Conservation (phyloP, 2,329 filamentous ascomycete genomes). For the Botrytis byssoidea region DNA sequence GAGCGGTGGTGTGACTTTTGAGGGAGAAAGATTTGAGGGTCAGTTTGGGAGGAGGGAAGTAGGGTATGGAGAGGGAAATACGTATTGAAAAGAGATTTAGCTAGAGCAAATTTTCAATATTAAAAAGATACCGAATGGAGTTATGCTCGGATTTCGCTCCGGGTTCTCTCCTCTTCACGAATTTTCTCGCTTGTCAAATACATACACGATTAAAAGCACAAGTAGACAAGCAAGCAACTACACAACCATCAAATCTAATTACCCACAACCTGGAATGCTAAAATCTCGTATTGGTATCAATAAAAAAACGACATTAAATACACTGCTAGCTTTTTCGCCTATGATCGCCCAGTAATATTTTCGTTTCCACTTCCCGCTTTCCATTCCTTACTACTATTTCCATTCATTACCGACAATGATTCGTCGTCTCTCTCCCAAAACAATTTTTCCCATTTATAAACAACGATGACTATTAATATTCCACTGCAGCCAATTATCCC, state of each 20-base stretch:
- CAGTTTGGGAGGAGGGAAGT: no score
- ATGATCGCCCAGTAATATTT: no score
- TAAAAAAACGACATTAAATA: not conserved
- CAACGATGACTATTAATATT: not conserved
- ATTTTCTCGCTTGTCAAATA: no score
- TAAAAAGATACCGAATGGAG: no score
- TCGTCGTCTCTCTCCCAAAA: not conserved
- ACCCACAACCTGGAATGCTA: no score
- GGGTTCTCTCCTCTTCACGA: no score
- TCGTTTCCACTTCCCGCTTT: not conserved
- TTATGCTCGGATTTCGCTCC: no score
- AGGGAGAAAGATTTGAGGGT: not conserved
- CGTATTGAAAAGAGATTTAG: no score
- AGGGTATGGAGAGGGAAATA: no score
- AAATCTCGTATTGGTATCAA: not conserved
- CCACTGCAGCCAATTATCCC: not conserved
- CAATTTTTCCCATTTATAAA: not conserved
- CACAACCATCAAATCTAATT: not conserved
- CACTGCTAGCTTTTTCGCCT: not conserved
- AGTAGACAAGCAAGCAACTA: not conserved
- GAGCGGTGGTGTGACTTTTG: not conserved
- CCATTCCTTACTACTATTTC: not conserved
- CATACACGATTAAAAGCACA: no score
- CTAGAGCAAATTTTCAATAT: accelerated
- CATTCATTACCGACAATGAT: not conserved